These are phyloP conservation scores for Euphorbia lathyris DNA, from an alignment of 345 rosid species.

Conservation along the genomic window DNA sequence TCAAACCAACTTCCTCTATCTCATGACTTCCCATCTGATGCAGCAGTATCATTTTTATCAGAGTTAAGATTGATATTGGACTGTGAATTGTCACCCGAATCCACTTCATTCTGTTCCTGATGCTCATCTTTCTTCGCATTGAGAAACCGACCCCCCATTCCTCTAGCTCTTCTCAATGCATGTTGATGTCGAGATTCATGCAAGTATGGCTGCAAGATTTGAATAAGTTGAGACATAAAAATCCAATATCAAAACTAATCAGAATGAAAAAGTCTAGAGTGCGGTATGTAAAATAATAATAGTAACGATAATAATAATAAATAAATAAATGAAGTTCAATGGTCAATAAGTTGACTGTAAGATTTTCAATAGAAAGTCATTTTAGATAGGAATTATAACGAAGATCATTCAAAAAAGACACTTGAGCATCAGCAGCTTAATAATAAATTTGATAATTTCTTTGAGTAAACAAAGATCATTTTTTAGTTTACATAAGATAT, in stretches of 20 bases:
- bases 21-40: constrained; percentile 48
- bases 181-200: constrained; percentile 97
- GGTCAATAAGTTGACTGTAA: background rate
- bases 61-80: constrained; percentile 58
- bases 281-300: background rate
- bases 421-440: background rate
- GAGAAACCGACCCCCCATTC: constrained; percentile 91
- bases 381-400: background rate
- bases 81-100: constrained; percentile 55
- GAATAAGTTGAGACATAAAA: constrained; percentile 8
- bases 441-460: background rate
- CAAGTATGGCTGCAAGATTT: constrained; percentile 74
- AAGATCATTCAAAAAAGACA: background rate
- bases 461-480: background rate
- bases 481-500: background rate
- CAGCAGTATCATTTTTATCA: constrained; percentile 42
- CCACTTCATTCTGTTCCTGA: constrained; percentile 38
- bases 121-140: constrained; percentile 67
- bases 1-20: constrained; percentile 2
- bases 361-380: background rate
- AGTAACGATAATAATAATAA: too few species aligned
- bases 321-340: background rate
- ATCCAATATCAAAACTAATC: background rate
- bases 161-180: constrained; percentile 91
- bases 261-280: background rate